Conservation (phyloP, 2,329 filamentous ascomycete species). For the Sarocladium kiliense region DNA sequence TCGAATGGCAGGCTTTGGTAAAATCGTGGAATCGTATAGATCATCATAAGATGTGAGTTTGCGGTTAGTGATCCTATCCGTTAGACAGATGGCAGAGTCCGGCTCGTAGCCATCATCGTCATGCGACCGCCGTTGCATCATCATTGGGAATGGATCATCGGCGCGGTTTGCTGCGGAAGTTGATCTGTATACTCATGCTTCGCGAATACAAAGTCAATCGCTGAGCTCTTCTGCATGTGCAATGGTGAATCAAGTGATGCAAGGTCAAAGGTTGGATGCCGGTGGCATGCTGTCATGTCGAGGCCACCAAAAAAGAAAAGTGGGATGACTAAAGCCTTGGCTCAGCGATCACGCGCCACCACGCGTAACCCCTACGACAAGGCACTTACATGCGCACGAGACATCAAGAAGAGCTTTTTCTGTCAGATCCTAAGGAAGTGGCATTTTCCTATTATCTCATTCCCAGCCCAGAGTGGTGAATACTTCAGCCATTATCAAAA, state of each 20-base stretch:
- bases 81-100: not conserved
- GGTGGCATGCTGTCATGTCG: too few relatives aligned
- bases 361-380: too few relatives aligned
- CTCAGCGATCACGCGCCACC: too few relatives aligned
- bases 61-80: not conserved
- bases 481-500: not conserved
- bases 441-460: not conserved
- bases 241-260: too few relatives aligned
- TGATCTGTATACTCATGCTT: not conserved
- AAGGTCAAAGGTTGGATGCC: not conserved
- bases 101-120: constrained; percentile 2
- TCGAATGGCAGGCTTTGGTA: not conserved
- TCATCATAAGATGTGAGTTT: not conserved
- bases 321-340: not conserved
- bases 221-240: too few relatives aligned
- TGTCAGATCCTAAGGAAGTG: too few relatives aligned
- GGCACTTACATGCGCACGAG: too few relatives aligned
- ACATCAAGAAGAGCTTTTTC: too few relatives aligned
- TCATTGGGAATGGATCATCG: not conserved
- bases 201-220: too few relatives aligned
- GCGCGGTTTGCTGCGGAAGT: not conserved
- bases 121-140: not conserved
- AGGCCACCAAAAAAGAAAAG: not conserved
- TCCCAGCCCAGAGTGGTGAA: not conserved
- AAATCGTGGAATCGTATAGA: not conserved